These are phyloP conservation scores for Termitomyces titanicus DNA, from an alignment of 768 basidiomycete species.

Conservation along the genomic window DNA sequence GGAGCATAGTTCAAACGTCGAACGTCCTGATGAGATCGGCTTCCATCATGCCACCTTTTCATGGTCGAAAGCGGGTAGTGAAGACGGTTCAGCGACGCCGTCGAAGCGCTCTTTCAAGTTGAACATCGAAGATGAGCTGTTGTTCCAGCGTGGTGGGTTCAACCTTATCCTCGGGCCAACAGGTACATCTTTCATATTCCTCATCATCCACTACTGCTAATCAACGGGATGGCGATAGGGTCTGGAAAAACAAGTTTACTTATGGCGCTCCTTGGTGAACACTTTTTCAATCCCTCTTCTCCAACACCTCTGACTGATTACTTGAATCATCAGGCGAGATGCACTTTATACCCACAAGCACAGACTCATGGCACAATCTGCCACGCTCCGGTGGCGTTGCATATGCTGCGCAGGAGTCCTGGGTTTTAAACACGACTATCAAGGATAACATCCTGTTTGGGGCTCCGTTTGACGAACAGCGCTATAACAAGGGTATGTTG, in stretches of 20 bases:
- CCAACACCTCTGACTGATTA: neutral
- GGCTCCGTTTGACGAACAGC: conserved; percentile 63
- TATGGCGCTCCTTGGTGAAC: conserved; percentile 53
- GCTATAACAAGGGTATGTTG: conserved; percentile 57
- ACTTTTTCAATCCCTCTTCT: neutral
- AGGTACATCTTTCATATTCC: conserved; percentile 21
- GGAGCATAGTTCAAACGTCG: too few relatives aligned
- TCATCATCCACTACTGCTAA: neutral
- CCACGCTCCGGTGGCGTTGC: conserved; percentile 65
- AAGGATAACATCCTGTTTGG: conserved; percentile 83
- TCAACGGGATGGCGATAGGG: neutral
- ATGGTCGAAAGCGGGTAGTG: conserved; percentile 41
- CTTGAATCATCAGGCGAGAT: conserved; percentile 44
- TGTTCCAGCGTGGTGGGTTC: conserved; percentile 47
- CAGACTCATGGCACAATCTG: conserved; percentile 60
- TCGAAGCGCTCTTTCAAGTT: conserved; percentile 46
- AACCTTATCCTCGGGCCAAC: conserved; percentile 61
- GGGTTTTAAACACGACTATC: conserved; percentile 80
- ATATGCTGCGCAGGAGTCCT: conserved; percentile 80
- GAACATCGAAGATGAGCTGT: conserved; percentile 44
- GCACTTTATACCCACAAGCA: conserved; percentile 48
- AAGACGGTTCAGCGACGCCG: conserved; percentile 27
- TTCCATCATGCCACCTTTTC: conserved; percentile 50
- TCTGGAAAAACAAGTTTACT: conserved; percentile 58
- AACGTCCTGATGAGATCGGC: conserved; percentile 34